Conservation (phyloP, 2,329 filamentous ascomycete species). For the Drechslera avenae region DNA sequence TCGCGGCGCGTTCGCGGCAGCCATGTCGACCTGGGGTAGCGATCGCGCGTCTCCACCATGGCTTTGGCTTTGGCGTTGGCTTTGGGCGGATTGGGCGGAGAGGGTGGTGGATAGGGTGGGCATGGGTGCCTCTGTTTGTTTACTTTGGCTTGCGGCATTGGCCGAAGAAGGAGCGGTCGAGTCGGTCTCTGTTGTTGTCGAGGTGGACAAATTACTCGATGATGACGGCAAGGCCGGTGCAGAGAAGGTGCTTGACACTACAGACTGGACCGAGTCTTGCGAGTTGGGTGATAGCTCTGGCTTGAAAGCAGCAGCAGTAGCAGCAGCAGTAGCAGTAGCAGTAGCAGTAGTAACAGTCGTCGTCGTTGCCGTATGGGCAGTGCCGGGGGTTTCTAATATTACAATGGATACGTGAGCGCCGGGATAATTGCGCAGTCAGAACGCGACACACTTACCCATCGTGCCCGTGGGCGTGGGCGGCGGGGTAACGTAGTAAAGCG, state of each 20-base stretch:
- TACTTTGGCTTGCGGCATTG: conserved; percentile 49
- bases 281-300: conserved; percentile 35
- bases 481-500: conserved; percentile 23
- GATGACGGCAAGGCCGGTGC: conserved; percentile 40
- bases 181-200: conserved; percentile 16
- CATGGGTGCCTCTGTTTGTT: conserved; percentile 40
- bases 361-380: conserved; percentile 16
- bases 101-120: conserved; percentile 53
- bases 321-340: conserved; percentile 13
- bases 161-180: conserved; percentile 31
- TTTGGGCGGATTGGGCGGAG: too few relatives aligned
- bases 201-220: conserved; percentile 43
- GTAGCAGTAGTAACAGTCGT: conserved; percentile 17
- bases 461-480: conserved; percentile 20
- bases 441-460: conserved; percentile 29
- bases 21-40: conserved; percentile 31
- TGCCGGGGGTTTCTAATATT: conserved; percentile 23
- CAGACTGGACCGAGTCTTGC: conserved; percentile 44
- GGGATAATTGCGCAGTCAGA: conserved; percentile 11
- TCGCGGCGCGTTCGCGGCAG: conserved; percentile 32
- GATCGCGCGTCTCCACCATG: conserved; percentile 45
- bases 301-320: conserved; percentile 15
- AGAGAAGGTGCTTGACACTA: conserved; percentile 42
- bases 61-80: too few relatives aligned
- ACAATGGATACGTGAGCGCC: conserved; percentile 28